phyloP scores from a whole-genome alignment of 2,329 filamentous ascomycete genomes.

The Sclerotinia subarctica region DNA sequence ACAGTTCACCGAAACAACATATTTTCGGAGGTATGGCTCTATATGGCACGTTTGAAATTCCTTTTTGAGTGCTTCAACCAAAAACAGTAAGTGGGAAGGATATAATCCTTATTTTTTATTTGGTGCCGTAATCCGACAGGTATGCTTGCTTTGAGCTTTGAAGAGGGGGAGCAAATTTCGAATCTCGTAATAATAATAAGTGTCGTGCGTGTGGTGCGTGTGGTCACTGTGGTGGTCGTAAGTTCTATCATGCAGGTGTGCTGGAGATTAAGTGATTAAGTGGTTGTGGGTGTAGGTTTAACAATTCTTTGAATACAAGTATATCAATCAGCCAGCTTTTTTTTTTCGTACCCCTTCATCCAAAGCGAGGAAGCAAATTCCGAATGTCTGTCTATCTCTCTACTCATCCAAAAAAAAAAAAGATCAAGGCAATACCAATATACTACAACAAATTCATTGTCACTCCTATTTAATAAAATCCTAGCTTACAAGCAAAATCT shows the following conservation, averaged over 20 bases:
- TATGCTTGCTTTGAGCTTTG: background rate
- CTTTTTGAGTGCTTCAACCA: background rate
- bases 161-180: background rate
- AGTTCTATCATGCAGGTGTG: conserved; percentile 1
- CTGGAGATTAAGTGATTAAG: background rate
- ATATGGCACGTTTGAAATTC: background rate
- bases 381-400: background rate
- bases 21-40: background rate
- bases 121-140: background rate
- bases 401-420: background rate
- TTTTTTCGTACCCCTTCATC: background rate
- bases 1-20: conserved; percentile 1
- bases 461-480: too few relatives aligned
- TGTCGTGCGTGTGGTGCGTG: too few relatives aligned
- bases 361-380: background rate
- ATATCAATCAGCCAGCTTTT: background rate
- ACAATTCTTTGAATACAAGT: background rate
- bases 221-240: background rate
- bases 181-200: too few relatives aligned
- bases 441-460: too few relatives aligned
- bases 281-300: background rate
- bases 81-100: conserved; percentile 8
- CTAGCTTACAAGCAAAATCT: too few relatives aligned
- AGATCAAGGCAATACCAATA: too few relatives aligned
- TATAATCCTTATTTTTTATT: background rate